A percentile compares a stretch with the other conserved stretches of the same genome.
These are phyloP conservation scores for Gossypium davidsonii DNA, from an alignment of 441 rosid genomes.

Conservation along the genomic window DNA sequence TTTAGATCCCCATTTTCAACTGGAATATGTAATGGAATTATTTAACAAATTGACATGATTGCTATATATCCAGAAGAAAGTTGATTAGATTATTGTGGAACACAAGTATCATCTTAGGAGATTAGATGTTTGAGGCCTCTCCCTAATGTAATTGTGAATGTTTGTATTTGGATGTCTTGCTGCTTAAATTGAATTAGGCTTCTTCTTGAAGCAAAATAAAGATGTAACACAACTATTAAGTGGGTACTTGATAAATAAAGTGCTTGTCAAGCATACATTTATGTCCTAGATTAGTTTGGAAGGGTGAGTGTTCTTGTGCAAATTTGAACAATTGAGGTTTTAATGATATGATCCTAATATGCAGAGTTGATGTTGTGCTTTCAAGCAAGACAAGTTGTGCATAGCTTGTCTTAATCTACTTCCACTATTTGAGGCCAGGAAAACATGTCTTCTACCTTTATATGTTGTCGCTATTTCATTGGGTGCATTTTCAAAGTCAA, in stretches of 20 bases:
- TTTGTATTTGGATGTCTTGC: neutral
- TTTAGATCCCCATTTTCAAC: neutral
- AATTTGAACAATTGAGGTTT: neutral
- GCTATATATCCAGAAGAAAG: neutral
- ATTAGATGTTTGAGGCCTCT: neutral
- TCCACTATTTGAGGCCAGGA: neutral
- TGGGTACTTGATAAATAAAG: neutral
- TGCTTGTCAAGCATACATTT: slow-evolving; percentile 18
- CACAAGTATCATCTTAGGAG: neutral
- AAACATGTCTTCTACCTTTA: neutral
- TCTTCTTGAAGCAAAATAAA: slow-evolving; percentile 4
- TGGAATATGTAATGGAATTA: neutral
- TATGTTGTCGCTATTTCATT: neutral
- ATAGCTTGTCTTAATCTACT: neutral
- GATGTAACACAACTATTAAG: neutral
- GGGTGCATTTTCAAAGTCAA: neutral
- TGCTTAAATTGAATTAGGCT: neutral
- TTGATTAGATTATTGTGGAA: neutral
- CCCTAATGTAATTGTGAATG: neutral
- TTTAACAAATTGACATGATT: neutral
- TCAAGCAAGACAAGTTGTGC: slow-evolving; percentile 1
- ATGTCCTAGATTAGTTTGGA: neutral
- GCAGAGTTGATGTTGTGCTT: neutral
- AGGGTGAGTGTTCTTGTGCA: neutral
- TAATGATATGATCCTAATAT: neutral